These are phyloP conservation scores for Helotiales sp. DNA, from an alignment of 2,329 filamentous ascomycete species.

Conservation along the genomic window DNA sequence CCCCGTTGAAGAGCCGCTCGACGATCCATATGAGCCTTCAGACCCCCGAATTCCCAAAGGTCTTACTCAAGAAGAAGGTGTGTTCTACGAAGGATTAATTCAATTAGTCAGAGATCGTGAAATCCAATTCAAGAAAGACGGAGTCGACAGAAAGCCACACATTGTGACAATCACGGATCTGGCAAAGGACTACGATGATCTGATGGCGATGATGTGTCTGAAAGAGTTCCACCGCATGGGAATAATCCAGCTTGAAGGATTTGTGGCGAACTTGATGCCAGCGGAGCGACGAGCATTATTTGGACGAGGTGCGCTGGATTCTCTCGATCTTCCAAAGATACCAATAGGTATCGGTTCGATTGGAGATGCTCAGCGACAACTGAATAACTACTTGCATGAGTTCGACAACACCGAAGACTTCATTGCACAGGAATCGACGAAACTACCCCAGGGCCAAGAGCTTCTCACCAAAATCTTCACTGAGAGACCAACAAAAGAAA, in stretches of 20 bases:
- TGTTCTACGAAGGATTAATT: slow-evolving; percentile 30
- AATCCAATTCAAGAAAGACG: neutral
- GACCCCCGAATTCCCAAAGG: slow-evolving; percentile 26
- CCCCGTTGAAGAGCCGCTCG: slow-evolving; percentile 8
- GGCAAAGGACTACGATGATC: slow-evolving; percentile 41
- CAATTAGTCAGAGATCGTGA: slow-evolving; percentile 17
- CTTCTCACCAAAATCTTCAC: slow-evolving; percentile 27
- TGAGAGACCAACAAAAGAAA: slow-evolving; percentile 19
- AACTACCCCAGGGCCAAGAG: slow-evolving; percentile 21
- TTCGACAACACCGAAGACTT: slow-evolving; percentile 33
- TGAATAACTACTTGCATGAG: slow-evolving; percentile 26
- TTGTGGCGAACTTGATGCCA: slow-evolving; percentile 39
- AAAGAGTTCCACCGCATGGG: slow-evolving; percentile 39
- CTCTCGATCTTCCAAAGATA: slow-evolving; percentile 29
- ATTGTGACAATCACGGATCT: slow-evolving; percentile 40
- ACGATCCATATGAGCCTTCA: slow-evolving; percentile 9
- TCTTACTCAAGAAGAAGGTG: slow-evolving; percentile 27
- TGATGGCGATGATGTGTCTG: slow-evolving; percentile 38
- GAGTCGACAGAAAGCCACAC: slow-evolving; percentile 20
- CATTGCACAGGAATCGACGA: slow-evolving; percentile 26
- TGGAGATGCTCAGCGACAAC: slow-evolving; percentile 17
- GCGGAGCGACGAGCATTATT: slow-evolving; percentile 31
- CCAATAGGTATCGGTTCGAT: slow-evolving; percentile 34
- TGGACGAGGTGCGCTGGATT: slow-evolving; percentile 35
- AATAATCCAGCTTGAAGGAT: slow-evolving; percentile 35